Base-by-base conservation (phyloP, 2,329 filamentous ascomycete species). In the Calonectria naviculata region DNA sequence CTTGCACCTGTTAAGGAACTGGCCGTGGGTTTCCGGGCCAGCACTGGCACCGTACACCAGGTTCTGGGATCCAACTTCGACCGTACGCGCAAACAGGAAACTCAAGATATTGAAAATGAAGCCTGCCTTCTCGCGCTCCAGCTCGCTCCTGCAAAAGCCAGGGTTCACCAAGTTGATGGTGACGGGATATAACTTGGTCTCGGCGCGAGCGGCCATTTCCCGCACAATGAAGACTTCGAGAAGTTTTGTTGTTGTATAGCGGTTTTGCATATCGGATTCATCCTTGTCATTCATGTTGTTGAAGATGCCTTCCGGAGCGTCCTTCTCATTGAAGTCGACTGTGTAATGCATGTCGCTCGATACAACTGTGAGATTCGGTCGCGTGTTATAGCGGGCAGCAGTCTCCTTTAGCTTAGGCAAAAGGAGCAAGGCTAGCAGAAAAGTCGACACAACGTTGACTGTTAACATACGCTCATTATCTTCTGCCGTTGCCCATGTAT, bases 371-470 rank as follows among this genome's bases (percentile, higher is more conserved):
- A 84, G 44, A 17, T 73, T 76, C 1, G 83, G 80, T 4, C 60
- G 65, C 0, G 63, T 78, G 29, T 63, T 47, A 65, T 71, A 76
- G 10, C 38, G 58, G 7, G 38, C 68, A 0, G 80, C 81, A 19
- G 82, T 86, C 29, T 84, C 80, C 62, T 84, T 84, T 5, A 91
- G 81, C 74, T 86, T 88, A 0, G 89, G 89, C 24, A 91, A 69
- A 3, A 91, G 47, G 0, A 89, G 79, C 0, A 87, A 72, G 0
- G 83, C 85, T 0, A 91, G 80, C 2, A 91, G 76, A 46, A 90
- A 84, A 0, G 87, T 89, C 15, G 81, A 84, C 67, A 91, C 81
- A 12, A 89, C 87, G 67, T 91, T 91, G 65, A 88, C 84, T 0
- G 86, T 87, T 44, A 91, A 80, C 0, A 79, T 85, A 19, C 73